phyloP scores from a whole-genome alignment of 495 filamentous ascomycete species.

The Penicillium angulare region DNA sequence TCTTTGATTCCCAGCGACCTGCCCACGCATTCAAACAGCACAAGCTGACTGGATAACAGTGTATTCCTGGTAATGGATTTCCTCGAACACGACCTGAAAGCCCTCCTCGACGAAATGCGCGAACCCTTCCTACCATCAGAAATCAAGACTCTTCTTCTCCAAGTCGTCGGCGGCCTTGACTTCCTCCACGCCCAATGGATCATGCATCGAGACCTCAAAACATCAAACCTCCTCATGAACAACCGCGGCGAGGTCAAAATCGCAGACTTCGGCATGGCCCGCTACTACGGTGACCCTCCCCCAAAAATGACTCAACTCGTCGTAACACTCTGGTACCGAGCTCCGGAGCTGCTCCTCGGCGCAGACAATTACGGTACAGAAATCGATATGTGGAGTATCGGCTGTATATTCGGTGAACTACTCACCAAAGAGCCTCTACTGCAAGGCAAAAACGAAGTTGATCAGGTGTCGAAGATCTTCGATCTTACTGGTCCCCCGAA shows the following conservation, averaged over 20 bases:
- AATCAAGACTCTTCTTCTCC: conserved; percentile 82
- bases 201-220: conserved; percentile 95
- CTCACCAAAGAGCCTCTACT: conserved; percentile 79
- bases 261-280: conserved; percentile 97
- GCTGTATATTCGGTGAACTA: conserved; percentile 95
- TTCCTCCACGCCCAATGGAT: conserved; percentile 92
- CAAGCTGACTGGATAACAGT: conserved; percentile 42
- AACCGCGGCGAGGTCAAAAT: conserved; percentile 95
- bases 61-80: conserved; percentile 98
- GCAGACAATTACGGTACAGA: conserved; percentile 70
- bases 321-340: conserved; percentile 95
- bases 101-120: conserved; percentile 87
- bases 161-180: conserved; percentile 76
- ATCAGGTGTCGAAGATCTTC: conserved; percentile 82
- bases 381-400: conserved; percentile 94
- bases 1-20: conserved; percentile 1
- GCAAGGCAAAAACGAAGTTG: conserved; percentile 93
- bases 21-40: background rate
- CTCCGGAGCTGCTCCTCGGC: conserved; percentile 87
- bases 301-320: conserved; percentile 88
- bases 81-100: conserved; percentile 96
- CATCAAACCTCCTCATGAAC: conserved; percentile 91
- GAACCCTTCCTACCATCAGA: conserved; percentile 94
- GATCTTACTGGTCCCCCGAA: conserved; percentile 87
- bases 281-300: conserved; percentile 80